Percentiles rank a stretch among this genome's conserved stretches.
Conservation (phyloP, 2,329 filamentous ascomycete genomes). For the Venturia oleaginea region DNA sequence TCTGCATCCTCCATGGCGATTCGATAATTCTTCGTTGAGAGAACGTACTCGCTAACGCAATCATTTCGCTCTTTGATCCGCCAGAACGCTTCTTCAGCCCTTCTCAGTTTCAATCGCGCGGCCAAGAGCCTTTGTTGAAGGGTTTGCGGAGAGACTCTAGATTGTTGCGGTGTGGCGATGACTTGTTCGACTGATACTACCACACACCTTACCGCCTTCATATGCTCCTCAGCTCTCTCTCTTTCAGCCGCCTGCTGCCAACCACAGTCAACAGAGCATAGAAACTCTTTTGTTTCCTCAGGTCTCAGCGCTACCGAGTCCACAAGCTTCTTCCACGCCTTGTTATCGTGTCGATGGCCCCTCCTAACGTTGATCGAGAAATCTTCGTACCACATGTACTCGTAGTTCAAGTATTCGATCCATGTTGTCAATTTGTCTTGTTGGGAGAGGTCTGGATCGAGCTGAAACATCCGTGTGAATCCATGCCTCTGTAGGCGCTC, state of each 20-base stretch:
- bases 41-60: conserved; percentile 18
- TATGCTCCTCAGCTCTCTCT: conserved; percentile 7
- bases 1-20: conserved; percentile 16
- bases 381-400: conserved; percentile 21
- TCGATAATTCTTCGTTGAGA: conserved; percentile 13
- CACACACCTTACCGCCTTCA: too few relatives aligned
- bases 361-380: conserved; percentile 18
- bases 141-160: conserved; percentile 14
- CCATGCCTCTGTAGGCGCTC: conserved; percentile 22
- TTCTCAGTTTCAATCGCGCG: conserved; percentile 13
- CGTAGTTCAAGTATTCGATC: conserved; percentile 32
- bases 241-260: conserved; percentile 17
- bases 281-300: conserved; percentile 22
- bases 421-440: conserved; percentile 30
- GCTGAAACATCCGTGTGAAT: conserved; percentile 23
- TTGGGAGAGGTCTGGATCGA: conserved; percentile 22
- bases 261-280: conserved; percentile 15
- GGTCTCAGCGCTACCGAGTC: conserved; percentile 23
- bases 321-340: conserved; percentile 27
- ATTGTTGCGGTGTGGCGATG: conserved; percentile 17
- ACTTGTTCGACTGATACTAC: conserved; percentile 15
- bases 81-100: conserved; percentile 14
- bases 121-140: conserved; percentile 14
- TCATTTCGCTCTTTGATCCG: conserved; percentile 17
- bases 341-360: conserved; percentile 20